Percentiles rank a stretch among this genome's conserved stretches.
Conservation (phyloP, 2,329 filamentous ascomycete genomes). For the Hypoxylon sp. region DNA sequence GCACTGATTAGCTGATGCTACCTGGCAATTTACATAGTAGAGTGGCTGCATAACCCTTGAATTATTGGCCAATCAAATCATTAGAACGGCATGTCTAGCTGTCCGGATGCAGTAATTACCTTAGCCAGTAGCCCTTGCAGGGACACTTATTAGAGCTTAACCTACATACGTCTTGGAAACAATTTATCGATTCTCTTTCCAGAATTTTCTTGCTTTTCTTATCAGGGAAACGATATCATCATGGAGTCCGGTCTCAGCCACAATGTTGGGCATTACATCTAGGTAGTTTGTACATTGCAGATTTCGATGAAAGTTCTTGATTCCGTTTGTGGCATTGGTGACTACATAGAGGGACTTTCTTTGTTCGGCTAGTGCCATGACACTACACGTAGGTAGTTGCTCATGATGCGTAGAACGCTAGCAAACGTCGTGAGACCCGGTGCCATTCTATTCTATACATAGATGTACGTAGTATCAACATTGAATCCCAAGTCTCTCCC, state of each 20-base stretch:
- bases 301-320: not conserved
- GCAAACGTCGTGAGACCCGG: not conserved
- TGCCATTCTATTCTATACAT: too few relatives aligned
- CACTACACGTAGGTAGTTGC: not conserved
- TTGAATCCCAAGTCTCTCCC: not conserved
- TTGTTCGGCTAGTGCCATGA: not conserved
- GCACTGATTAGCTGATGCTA: constrained; percentile 15
- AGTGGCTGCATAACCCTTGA: constrained; percentile 14
- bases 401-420: not conserved
- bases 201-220: constrained; percentile 32
- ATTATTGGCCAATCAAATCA: constrained; percentile 33
- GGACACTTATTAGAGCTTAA: constrained; percentile 16
- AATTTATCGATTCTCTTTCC: constrained; percentile 19
- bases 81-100: constrained; percentile 17
- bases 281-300: too few relatives aligned
- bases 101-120: constrained; percentile 43
- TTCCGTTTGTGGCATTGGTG: not conserved
- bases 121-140: constrained; percentile 31
- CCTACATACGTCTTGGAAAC: constrained; percentile 9
- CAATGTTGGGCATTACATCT: not conserved
- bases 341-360: not conserved
- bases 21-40: constrained; percentile 9
- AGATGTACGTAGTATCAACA: not conserved
- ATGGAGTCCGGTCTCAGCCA: not conserved
- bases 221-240: constrained; percentile 18